Conservation (phyloP, 805 yeast genomes). For the Metschnikowia henanensis region DNA sequence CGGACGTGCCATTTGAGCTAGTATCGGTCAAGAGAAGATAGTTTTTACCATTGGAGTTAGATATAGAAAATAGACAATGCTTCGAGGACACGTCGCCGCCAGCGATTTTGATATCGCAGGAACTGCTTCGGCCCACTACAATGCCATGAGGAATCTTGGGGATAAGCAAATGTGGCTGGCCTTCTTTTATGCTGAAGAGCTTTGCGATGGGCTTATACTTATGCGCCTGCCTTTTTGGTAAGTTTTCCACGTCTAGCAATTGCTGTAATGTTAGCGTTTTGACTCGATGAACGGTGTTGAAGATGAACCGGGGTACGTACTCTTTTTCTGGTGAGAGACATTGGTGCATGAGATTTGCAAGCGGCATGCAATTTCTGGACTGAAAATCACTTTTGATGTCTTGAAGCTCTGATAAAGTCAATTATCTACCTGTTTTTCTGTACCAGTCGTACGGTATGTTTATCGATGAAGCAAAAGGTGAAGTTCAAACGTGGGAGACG, state of each 20-base stretch:
- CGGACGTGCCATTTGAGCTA: slow-evolving; percentile 65
- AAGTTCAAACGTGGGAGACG: neutral
- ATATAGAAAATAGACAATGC: slow-evolving; percentile 55
- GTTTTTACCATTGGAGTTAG: slow-evolving; percentile 34
- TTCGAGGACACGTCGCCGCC: slow-evolving; percentile 64
- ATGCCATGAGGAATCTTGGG: slow-evolving; percentile 28
- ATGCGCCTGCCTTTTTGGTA: slow-evolving; percentile 19
- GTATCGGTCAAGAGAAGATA: slow-evolving; percentile 52
- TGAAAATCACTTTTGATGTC: too few species aligned
- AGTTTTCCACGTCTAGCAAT: slow-evolving; percentile 9
- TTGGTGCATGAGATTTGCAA: neutral
- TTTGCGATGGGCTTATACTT: slow-evolving; percentile 24
- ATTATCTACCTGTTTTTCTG: too few species aligned
- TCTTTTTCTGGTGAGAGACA: slow-evolving; percentile 28
- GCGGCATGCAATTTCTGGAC: too few species aligned
- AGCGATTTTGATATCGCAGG: slow-evolving; percentile 54
- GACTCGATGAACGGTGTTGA: neutral
- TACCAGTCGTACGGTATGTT: too few species aligned
- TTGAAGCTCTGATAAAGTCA: too few species aligned
- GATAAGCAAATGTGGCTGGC: slow-evolving; percentile 23
- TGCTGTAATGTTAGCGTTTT: slow-evolving; percentile 20
- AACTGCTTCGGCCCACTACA: slow-evolving; percentile 55
- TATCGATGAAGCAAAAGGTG: too few species aligned
- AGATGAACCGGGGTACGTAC: slow-evolving; percentile 17
- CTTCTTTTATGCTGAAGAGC: slow-evolving; percentile 23